These are phyloP conservation scores for Eucalyptus leucophloia DNA, from an alignment of 345 rosid genomes.

Conservation along the genomic window DNA sequence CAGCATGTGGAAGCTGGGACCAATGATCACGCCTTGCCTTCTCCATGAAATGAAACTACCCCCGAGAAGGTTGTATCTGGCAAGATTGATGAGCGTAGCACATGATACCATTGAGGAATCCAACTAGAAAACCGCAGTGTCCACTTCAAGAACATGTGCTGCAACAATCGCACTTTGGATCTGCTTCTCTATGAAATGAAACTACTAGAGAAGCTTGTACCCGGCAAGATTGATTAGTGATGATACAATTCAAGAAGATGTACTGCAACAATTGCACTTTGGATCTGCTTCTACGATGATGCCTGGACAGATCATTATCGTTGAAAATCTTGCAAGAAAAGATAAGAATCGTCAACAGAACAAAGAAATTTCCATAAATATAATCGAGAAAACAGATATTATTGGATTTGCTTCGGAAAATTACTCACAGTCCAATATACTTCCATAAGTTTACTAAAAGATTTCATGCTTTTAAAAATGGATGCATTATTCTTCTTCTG, in stretches of 20 bases:
- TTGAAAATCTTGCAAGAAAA: background rate
- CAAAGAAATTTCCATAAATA: background rate
- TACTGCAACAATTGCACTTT: constrained; percentile 66
- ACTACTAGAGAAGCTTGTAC: too few species aligned
- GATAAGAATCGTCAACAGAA: background rate
- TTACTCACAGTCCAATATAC: background rate
- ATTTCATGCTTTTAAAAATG: too few species aligned
- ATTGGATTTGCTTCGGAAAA: background rate
- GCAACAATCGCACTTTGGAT: constrained; percentile 67
- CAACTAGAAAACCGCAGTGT: constrained; percentile 59
- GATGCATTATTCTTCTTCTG: background rate
- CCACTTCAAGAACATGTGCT: constrained; percentile 72
- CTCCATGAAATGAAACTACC: constrained; percentile 35
- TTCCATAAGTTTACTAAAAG: background rate
- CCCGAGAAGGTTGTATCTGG: constrained; percentile 72
- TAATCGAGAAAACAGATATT: background rate
- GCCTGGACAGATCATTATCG: background rate
- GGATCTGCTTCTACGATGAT: constrained; percentile 33
- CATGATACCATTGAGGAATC: constrained; percentile 64
- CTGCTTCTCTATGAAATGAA: constrained; percentile 14
- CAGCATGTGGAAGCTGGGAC: background rate
- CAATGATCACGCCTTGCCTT: constrained; percentile 31
- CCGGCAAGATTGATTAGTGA: too few species aligned
- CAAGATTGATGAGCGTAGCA: constrained; percentile 74
- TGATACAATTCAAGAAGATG: constrained; percentile 14